Conservation (phyloP, 2,329 filamentous ascomycete genomes). For the Arthrobotrys megalospora region DNA sequence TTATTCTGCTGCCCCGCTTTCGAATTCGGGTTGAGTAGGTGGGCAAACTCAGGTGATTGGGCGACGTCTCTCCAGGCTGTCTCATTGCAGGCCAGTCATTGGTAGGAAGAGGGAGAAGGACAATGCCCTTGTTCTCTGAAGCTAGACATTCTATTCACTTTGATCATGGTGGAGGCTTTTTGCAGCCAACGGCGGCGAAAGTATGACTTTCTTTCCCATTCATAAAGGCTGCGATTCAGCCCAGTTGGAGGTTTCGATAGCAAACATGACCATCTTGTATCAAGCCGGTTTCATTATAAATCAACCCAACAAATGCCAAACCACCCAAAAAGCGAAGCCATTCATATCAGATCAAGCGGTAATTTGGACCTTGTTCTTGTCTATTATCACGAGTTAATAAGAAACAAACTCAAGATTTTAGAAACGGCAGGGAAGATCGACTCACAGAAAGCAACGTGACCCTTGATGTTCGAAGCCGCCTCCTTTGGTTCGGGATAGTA, state of each 20-base stretch:
- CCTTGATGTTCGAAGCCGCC: constrained; percentile 71
- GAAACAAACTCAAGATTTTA: constrained; percentile 7
- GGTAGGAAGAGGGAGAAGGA: constrained; percentile 35
- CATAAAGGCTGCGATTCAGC: constrained; percentile 22
- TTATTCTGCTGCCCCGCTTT: constrained; percentile 52
- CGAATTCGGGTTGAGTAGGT: constrained; percentile 42
- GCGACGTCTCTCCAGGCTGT: constrained; percentile 34
- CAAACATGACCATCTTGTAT: constrained; percentile 52
- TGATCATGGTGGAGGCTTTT: constrained; percentile 17
- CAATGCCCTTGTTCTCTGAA: constrained; percentile 52
- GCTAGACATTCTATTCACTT: constrained; percentile 33
- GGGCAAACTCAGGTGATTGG: constrained; percentile 59
- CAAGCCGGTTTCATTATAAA: constrained; percentile 48
- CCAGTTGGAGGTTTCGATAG: constrained; percentile 20
- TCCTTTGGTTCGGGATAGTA: constrained; percentile 72
- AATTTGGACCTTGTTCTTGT: constrained; percentile 56
- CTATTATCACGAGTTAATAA: constrained; percentile 22
- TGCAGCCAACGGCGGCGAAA: constrained; percentile 21
- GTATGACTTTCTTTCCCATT: constrained; percentile 16
- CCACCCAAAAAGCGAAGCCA: constrained; percentile 9
- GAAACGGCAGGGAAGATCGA: constrained; percentile 1
- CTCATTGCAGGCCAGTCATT: constrained; percentile 44
- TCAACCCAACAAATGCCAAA: constrained; percentile 26
- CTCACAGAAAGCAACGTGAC: constrained; percentile 75
- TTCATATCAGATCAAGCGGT: constrained; percentile 14